A percentile compares a stretch with the other conserved stretches of the same genome.
These are phyloP conservation scores for Saitozyma podzolica DNA, from an alignment of 768 basidiomycete genomes.

Conservation along the genomic window DNA sequence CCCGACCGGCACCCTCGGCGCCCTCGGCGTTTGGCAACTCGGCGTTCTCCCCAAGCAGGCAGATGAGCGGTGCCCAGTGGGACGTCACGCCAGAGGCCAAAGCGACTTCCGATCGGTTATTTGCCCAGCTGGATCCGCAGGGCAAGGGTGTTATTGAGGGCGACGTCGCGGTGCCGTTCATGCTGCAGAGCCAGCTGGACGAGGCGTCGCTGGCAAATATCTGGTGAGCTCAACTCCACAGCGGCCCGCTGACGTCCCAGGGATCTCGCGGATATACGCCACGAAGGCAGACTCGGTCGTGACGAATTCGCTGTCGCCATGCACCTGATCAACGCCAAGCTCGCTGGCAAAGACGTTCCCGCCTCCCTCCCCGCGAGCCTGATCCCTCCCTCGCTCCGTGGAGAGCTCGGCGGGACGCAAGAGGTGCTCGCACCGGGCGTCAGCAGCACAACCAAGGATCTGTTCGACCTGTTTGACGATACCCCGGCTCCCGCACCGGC, in stretches of 20 bases:
- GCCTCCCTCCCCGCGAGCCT: constrained; percentile 68
- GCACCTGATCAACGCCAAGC: constrained; percentile 84
- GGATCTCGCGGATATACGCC: constrained; percentile 89
- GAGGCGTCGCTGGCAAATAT: constrained; percentile 83
- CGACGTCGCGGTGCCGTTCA: constrained; percentile 91
- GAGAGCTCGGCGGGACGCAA: constrained; percentile 43
- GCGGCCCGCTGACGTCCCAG: constrained; percentile 54
- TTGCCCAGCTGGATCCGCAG: constrained; percentile 74
- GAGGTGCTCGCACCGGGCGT: constrained; percentile 39
- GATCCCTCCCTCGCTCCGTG: constrained; percentile 78
- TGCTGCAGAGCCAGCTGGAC: constrained; percentile 82
- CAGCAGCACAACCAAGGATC: constrained; percentile 49
- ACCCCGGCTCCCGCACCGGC: constrained; percentile 16
- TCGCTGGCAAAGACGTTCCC: constrained; percentile 71
- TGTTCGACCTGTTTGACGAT: constrained; percentile 53
- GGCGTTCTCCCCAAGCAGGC: constrained; percentile 15
- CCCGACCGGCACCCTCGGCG: constrained; percentile 9
- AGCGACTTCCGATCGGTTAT: constrained; percentile 71
- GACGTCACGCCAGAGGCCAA: constrained; percentile 82
- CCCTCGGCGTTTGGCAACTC: constrained; percentile 9
- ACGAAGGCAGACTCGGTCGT: constrained; percentile 78
- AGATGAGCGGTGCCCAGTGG: constrained; percentile 59
- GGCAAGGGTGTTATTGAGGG: constrained; percentile 82
- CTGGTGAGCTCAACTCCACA: constrained; percentile 61
- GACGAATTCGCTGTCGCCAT: constrained; percentile 96